Conservation (phyloP, 2,329 filamentous ascomycete species). For the Zymoseptoria brevis region DNA sequence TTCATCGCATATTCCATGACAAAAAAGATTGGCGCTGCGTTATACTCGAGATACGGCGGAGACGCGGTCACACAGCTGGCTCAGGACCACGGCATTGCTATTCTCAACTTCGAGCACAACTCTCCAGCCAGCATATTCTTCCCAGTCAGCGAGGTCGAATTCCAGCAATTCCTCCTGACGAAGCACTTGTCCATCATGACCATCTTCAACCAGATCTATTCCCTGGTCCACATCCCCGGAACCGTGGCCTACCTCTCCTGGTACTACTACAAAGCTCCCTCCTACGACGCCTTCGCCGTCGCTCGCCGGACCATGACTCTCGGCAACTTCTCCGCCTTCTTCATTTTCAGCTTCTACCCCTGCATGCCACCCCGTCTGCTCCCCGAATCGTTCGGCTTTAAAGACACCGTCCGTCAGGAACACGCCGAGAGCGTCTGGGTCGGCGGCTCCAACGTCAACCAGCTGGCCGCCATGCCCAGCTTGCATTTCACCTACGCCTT, state of each 20-base stretch:
- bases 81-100: conserved; percentile 47
- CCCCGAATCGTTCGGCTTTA: conserved; percentile 38
- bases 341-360: conserved; percentile 46
- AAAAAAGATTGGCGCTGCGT: conserved; percentile 20
- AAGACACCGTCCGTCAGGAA: conserved; percentile 41
- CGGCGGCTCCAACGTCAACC: conserved; percentile 40
- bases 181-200: conserved; percentile 47
- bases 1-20: conserved; percentile 57
- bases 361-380: conserved; percentile 47
- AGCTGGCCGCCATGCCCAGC: conserved; percentile 40
- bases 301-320: conserved; percentile 42
- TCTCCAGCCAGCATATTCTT: conserved; percentile 45
- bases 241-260: conserved; percentile 55
- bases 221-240: conserved; percentile 53
- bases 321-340: conserved; percentile 47
- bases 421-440: conserved; percentile 41
- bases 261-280: conserved; percentile 54
- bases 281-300: conserved; percentile 37
- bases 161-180: conserved; percentile 52
- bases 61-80: conserved; percentile 49
- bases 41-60: conserved; percentile 28
- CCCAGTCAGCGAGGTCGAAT: conserved; percentile 44
- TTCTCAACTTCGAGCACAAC: conserved; percentile 50
- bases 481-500: conserved; percentile 52
- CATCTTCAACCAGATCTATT: conserved; percentile 51